Evolutionary conservation across 2,329 filamentous ascomycete species (phyloP).

Genomic region (Blastomyces parvus): DNA sequence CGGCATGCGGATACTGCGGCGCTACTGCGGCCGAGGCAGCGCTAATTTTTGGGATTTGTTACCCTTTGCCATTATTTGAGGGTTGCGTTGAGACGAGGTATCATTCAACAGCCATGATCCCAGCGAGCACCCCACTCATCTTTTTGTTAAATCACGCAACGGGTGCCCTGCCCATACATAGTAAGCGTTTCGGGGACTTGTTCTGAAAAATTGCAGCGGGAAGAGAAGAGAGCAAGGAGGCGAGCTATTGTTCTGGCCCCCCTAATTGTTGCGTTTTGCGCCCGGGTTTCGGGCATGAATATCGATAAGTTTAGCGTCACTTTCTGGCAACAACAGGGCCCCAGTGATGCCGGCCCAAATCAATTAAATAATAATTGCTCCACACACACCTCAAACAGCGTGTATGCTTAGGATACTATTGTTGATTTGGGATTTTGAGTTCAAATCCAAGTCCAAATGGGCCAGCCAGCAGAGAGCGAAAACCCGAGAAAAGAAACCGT

Average conservation of each 20-base stretch:
- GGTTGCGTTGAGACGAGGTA: not conserved
- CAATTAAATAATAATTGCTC: not conserved
- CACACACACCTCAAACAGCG: not conserved
- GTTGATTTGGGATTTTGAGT: not conserved
- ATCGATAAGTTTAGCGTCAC: not conserved
- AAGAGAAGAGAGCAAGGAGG: not conserved
- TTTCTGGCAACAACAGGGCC: not conserved
- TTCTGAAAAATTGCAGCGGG: not conserved
- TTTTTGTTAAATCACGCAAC: not conserved
- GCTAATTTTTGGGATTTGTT: constrained; percentile 1
- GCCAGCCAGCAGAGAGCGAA: not conserved
- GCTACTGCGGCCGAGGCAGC: constrained; percentile 8
- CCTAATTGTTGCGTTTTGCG: not conserved
- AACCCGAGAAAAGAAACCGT: not conserved
- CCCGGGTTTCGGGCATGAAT: not conserved
- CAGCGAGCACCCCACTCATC: not conserved
- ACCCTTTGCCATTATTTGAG: no score
- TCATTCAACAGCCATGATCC: not conserved
- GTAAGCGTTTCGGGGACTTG: not conserved
- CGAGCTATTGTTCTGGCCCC: not conserved
- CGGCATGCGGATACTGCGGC: constrained; percentile 8
- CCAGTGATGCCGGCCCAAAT: not conserved
- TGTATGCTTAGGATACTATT: not conserved
- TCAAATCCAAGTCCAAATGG: not conserved
- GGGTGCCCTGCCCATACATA: not conserved